A percentile compares a stretch with the other conserved stretches of the same genome.
Conservation (phyloP, 306 rosid species). For the Cicer judaicum region DNA sequence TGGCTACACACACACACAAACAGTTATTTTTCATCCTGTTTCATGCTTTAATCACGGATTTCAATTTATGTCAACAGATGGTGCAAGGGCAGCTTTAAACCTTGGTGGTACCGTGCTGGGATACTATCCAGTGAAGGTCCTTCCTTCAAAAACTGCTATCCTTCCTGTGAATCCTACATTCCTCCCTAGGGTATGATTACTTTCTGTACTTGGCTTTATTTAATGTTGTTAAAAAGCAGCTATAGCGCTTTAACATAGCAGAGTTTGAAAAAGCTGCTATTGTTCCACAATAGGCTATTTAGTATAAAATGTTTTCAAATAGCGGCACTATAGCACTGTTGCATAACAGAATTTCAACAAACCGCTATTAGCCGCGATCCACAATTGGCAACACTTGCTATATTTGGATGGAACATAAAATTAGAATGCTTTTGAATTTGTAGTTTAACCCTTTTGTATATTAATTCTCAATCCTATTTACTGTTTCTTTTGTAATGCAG, state of each 20-base stretch:
- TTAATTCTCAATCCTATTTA: conserved; percentile 9
- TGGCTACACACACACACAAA: not conserved
- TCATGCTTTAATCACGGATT: conserved; percentile 40
- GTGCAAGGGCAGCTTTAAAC: conserved; percentile 84
- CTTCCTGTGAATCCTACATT: conserved; percentile 98
- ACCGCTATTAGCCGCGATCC: too few species aligned
- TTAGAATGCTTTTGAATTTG: not conserved
- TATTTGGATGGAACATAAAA: conserved; percentile 29
- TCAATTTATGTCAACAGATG: conserved; percentile 64
- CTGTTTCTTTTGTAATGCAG: conserved; percentile 56
- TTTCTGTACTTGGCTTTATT: conserved; percentile 11
- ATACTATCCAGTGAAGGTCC: conserved; percentile 89
- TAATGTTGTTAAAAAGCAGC: too few species aligned
- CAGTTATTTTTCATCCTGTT: conserved; percentile 5
- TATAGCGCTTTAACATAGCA: too few species aligned
- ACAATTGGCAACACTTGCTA: too few species aligned
- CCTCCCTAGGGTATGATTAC: conserved; percentile 82
- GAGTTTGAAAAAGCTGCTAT: too few species aligned
- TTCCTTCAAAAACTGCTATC: conserved; percentile 97
- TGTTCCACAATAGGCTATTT: too few species aligned
- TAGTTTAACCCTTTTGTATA: conserved; percentile 2
- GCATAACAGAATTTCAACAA: too few species aligned
- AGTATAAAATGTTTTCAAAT: too few species aligned
- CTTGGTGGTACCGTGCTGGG: conserved; percentile 97
- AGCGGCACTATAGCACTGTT: too few species aligned